Conservation (phyloP, 1,139 yeast genomes). For the Magnusiomyces clavatus region DNA sequence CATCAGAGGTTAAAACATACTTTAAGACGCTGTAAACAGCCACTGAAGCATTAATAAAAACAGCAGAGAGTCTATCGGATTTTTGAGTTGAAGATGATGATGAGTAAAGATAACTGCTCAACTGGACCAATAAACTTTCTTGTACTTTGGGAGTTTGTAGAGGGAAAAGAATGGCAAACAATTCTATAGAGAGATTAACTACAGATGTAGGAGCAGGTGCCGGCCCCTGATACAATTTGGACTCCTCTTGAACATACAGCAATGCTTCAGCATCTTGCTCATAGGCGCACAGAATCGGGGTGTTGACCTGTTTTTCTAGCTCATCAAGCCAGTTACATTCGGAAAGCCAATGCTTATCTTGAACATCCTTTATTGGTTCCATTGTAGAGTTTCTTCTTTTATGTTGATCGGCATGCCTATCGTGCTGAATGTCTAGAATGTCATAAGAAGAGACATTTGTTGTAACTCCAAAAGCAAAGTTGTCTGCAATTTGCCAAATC, state of each 20-base stretch:
- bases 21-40: slow-evolving; percentile 54
- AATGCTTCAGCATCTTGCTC: slow-evolving; percentile 26
- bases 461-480: slow-evolving; percentile 31
- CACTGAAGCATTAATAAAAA: slow-evolving; percentile 52
- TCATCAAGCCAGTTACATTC: slow-evolving; percentile 21
- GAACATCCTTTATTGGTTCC: slow-evolving; percentile 17
- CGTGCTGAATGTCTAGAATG: slow-evolving; percentile 15
- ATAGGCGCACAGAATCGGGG: slow-evolving; percentile 21
- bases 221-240: slow-evolving; percentile 8
- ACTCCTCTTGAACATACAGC: slow-evolving; percentile 8
- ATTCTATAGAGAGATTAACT: slow-evolving; percentile 69
- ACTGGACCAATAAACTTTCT: slow-evolving; percentile 72
- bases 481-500: slow-evolving; percentile 30
- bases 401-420: slow-evolving; percentile 6
- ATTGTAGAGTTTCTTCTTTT: slow-evolving; percentile 12
- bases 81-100: slow-evolving; percentile 2
- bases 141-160: slow-evolving; percentile 73
- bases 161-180: slow-evolving; percentile 67
- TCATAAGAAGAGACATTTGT: slow-evolving; percentile 24
- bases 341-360: slow-evolving; percentile 25
- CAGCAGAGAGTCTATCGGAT: slow-evolving; percentile 32
- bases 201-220: slow-evolving; percentile 40
- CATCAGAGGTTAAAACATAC: slow-evolving; percentile 11
- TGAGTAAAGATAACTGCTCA: slow-evolving; percentile 45
- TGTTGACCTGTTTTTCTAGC: slow-evolving; percentile 18